phyloP scores from a whole-genome alignment of 371 early-diverging fungal species.

The Mortierella sp. region DNA sequence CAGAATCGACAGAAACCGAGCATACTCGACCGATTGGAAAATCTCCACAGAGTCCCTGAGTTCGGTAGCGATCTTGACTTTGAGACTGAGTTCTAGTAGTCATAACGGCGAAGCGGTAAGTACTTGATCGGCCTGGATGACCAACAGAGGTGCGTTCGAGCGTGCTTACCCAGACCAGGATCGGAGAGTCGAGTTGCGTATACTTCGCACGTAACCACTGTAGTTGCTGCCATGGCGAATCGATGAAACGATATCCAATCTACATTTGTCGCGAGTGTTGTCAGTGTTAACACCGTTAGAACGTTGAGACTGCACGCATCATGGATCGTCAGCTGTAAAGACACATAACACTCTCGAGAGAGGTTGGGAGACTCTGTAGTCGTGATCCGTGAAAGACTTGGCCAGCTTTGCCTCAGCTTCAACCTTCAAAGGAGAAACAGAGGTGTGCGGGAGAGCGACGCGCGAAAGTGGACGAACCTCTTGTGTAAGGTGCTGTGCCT shows the following conservation, averaged over 20 bases:
- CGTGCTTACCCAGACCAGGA: slow-evolving; percentile 35
- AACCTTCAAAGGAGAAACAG: no score
- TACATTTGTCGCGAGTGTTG: background rate
- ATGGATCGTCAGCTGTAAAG: no score
- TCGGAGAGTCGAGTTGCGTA: slow-evolving; percentile 53
- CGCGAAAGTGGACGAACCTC: no score
- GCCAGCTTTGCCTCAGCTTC: no score
- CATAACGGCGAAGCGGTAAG: background rate
- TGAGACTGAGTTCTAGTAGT: slow-evolving; percentile 67
- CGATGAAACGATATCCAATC: background rate
- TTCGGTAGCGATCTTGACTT: slow-evolving; percentile 88
- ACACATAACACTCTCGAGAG: no score
- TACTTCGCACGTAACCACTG: slow-evolving; percentile 51
- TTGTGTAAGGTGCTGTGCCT: no score
- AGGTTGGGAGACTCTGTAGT: no score
- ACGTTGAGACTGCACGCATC: no score
- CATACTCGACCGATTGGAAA: slow-evolving; percentile 86
- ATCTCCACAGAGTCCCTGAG: slow-evolving; percentile 92
- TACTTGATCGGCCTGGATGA: background rate
- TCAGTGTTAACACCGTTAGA: background rate
- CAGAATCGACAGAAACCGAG: slow-evolving; percentile 78
- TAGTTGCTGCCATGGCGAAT: slow-evolving; percentile 34
- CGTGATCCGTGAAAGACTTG: no score
- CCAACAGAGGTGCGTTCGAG: background rate
- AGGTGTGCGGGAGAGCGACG: no score